Conservation (phyloP, 257 asterid genomes). For the Thymus quinquecostatus region DNA sequence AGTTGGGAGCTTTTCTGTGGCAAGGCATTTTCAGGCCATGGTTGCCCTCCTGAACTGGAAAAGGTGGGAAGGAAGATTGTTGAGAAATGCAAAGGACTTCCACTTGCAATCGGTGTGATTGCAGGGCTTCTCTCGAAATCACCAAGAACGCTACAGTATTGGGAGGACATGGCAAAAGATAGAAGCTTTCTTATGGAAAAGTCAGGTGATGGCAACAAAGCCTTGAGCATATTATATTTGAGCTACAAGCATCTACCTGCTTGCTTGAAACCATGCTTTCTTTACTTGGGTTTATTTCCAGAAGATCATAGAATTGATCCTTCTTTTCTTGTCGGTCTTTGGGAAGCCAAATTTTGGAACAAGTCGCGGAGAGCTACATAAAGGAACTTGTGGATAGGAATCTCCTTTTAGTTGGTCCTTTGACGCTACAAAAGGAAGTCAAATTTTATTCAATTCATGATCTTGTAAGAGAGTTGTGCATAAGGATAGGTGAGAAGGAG, state of each 20-base stretch:
- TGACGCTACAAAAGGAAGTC: too few species aligned
- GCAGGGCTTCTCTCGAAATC: neutral
- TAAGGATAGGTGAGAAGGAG: conserved; percentile 2
- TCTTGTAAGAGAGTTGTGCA: neutral
- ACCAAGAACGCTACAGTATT: neutral
- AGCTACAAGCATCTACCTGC: neutral
- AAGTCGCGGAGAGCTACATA: neutral
- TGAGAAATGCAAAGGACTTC: neutral
- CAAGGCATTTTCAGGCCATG: neutral
- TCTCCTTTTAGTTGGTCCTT: neutral
- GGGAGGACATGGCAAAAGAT: neutral
- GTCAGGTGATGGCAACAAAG: neutral
- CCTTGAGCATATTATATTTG: neutral
- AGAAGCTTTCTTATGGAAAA: neutral
- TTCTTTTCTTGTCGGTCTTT: neutral
- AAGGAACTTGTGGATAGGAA: neutral
- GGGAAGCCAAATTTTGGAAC: conserved; percentile 5
- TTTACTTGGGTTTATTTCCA: neutral
- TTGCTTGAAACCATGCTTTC: neutral
- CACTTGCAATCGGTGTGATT: neutral
- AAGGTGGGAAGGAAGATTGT: neutral
- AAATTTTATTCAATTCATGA: neutral
- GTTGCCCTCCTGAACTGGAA: neutral
- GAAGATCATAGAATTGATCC: neutral
- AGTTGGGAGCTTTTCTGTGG: neutral